Base-by-base conservation (phyloP, 1,284 basidiomycete species). In the Trichosporon asahii region DNA sequence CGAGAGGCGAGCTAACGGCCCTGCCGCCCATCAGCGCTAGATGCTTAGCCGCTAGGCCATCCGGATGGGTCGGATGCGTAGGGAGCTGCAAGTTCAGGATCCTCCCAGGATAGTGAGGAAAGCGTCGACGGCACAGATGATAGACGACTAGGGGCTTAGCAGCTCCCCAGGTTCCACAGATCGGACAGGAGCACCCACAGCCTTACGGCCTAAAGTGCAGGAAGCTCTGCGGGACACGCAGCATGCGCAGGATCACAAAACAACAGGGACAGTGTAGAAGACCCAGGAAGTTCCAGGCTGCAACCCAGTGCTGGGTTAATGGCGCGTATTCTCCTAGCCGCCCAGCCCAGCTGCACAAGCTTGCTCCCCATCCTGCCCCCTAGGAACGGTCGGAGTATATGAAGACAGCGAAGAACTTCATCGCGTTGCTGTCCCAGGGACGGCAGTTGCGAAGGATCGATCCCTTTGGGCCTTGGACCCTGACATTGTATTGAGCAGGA, bases 371-470 rank as follows among this genome's bases (percentile, higher is more conserved):
- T 57, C 29, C 29, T n/a, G 57, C 35, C 14, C 9, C 3, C 15
- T 12, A 23, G 25, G 55, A 12, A 7, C 27, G 55, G 25, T 61
- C 27, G 57, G 57, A 3, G 14, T 61, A 33, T 31, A 31, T 18
- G n/a, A n/a, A n/a, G n/a, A n/a, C n/a, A n/a, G n/a, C n/a, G n/a
- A n/a, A n/a, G n/a, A n/a, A n/a, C n/a, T n/a, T n/a, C n/a, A n/a
- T n/a, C n/a, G n/a, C n/a, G n/a, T n/a, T n/a, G n/a, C n/a, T n/a
- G 57, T 31, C 27, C 57, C 27, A 61, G 49, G 49, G 49, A 53
- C n/a, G 49, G 49, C 29, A 61, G 57, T 31, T n/a, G 57, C 33
- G 29, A 61, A 31, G 57, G 57, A 61, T 61, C 57, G 29, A 61
- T 31, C 57, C 57, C 33, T 31, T 33, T 33, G n/a, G n/a, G 57